Conservation (phyloP, 768 basidiomycete genomes). For the Agrocybe praecox region DNA sequence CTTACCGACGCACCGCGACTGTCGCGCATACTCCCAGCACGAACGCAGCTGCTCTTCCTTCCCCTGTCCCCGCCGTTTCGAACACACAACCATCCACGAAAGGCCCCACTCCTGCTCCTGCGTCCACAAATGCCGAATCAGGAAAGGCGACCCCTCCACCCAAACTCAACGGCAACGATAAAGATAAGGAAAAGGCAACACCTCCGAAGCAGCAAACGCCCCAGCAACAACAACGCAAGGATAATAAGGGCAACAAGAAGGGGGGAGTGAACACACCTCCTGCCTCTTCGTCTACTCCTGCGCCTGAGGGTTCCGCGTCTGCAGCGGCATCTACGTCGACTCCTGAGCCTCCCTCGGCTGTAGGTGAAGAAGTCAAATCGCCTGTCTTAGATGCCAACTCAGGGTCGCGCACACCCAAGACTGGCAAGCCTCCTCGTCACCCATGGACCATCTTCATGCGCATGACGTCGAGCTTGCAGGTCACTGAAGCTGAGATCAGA, state of each 20-base stretch:
- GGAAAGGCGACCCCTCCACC: conserved; percentile 37
- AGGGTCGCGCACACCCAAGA: conserved; percentile 74
- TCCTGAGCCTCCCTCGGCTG: conserved; percentile 22
- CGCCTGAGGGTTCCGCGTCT: conserved; percentile 9
- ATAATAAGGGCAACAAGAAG: conserved; percentile 29
- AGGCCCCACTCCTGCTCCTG: conserved; percentile 34
- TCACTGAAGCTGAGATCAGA: conserved; percentile 65
- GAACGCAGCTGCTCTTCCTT: conserved; percentile 50
- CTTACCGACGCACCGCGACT: conserved; percentile 80
- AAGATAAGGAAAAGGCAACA: conserved; percentile 58
- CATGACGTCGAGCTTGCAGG: conserved; percentile 44
- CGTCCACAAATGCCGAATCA: conserved; percentile 5
- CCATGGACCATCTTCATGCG: conserved; percentile 90
- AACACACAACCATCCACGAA: conserved; percentile 34
- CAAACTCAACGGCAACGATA: conserved; percentile 42
- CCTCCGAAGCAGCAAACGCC: conserved; percentile 66
- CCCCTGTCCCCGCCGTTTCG: conserved; percentile 20
- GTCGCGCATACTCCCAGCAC: conserved; percentile 62
- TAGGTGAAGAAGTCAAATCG: conserved; percentile 45
- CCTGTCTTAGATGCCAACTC: conserved; percentile 51
- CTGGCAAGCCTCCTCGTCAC: conserved; percentile 61
- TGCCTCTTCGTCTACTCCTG: conserved; percentile 16
- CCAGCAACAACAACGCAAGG: conserved; percentile 53
- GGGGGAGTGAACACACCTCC: conserved; percentile 31
- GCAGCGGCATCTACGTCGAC: conserved; percentile 21